Conservation (phyloP, 1,284 basidiomycete genomes). For the Pholiota adiposa region DNA sequence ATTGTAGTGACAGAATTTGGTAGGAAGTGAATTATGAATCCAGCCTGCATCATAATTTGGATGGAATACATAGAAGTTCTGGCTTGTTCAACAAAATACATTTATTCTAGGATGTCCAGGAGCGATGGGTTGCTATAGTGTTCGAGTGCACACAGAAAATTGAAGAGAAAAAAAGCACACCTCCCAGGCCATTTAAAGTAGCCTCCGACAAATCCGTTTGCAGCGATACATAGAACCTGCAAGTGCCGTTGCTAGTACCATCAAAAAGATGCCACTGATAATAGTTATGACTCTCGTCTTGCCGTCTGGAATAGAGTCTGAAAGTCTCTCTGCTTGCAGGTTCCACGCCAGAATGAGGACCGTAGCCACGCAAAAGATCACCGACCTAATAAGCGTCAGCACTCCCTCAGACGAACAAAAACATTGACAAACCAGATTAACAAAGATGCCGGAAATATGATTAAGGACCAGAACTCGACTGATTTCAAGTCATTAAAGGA, state of each 20-base stretch:
- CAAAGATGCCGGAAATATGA: not conserved
- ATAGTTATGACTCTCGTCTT: not conserved
- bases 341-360: not conserved
- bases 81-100: too few species aligned
- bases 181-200: not conserved
- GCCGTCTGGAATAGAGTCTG: not conserved
- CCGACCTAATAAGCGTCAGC: not conserved
- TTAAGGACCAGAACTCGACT: not conserved
- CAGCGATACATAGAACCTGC: not conserved
- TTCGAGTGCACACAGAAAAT: too few species aligned
- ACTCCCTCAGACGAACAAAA: too few species aligned
- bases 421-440: not conserved
- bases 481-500: not conserved
- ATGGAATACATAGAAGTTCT: too few species aligned
- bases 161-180: too few species aligned
- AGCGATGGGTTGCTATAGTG: too few species aligned
- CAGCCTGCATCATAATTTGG: too few species aligned
- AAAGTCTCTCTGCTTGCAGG: not conserved
- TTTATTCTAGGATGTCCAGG: too few species aligned
- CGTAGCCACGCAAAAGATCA: not conserved
- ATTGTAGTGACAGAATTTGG: too few species aligned
- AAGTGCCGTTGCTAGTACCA: not conserved
- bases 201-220: not conserved
- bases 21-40: too few species aligned
- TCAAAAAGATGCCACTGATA: not conserved